Conservation (phyloP, 2,329 filamentous ascomycete species). For the Calonectria hawksworthii region DNA sequence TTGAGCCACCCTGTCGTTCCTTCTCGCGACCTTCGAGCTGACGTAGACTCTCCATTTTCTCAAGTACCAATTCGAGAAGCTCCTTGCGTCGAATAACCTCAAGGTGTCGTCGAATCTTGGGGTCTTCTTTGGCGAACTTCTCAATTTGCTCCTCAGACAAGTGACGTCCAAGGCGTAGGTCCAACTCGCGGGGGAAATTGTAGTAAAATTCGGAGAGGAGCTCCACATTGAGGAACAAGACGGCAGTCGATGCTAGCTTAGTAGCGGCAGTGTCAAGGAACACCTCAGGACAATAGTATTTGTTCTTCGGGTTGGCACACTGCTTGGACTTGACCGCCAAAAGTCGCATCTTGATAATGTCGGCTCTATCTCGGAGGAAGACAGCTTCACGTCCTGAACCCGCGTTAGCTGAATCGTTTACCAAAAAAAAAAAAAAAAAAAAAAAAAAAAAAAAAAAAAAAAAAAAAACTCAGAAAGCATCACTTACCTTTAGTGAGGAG, state of each 20-base stretch:
- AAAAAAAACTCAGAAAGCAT: too few species aligned
- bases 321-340: constrained; percentile 91
- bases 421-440: too few species aligned
- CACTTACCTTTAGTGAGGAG: constrained; percentile 83
- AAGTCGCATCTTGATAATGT: constrained; percentile 91
- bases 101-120: constrained; percentile 88
- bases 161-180: constrained; percentile 85
- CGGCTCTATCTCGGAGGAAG: constrained; percentile 92
- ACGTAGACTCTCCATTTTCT: constrained; percentile 94
- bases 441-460: too few species aligned
- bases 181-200: constrained; percentile 94
- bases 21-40: constrained; percentile 84
- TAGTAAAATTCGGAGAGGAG: constrained; percentile 98
- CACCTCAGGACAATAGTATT: constrained; percentile 96
- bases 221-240: constrained; percentile 97
- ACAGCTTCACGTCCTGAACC: constrained; percentile 85
- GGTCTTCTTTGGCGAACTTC: constrained; percentile 91
- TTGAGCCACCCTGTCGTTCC: constrained; percentile 54
- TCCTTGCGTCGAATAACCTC: constrained; percentile 95
- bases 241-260: constrained; percentile 93
- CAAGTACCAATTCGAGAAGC: constrained; percentile 89
- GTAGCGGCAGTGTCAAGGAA: constrained; percentile 98
- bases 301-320: constrained; percentile 86
- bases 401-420: constrained; percentile 45
- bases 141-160: constrained; percentile 86